Conservation (phyloP, 768 basidiomycete genomes). For the Tubosaeta sp. region DNA sequence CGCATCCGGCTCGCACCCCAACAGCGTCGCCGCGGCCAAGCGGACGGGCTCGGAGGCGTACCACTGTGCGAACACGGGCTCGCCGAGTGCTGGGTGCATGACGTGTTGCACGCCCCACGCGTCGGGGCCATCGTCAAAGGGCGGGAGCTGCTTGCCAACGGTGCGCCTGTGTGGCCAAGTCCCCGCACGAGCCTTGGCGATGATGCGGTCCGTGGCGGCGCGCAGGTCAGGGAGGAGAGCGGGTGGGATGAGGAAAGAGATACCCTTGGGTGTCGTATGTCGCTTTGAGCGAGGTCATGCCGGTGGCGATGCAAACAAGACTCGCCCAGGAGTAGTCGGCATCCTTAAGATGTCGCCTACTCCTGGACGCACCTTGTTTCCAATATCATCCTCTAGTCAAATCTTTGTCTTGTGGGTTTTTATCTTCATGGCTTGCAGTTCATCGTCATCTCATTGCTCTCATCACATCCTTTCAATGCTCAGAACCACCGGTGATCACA, state of each 20-base stretch:
- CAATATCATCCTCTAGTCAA: background rate
- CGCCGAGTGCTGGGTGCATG: constrained; percentile 71
- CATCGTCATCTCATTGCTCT: background rate
- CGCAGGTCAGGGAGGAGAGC: constrained; percentile 38
- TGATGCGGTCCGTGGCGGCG: constrained; percentile 47
- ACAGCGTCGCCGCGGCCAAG: constrained; percentile 38
- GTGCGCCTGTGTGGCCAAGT: constrained; percentile 63
- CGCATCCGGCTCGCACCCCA: constrained; percentile 52
- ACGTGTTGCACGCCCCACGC: constrained; percentile 80
- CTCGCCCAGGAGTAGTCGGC: background rate
- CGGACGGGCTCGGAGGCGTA: constrained; percentile 56
- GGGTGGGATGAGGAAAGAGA: constrained; percentile 49
- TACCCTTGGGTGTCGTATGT: constrained; percentile 61
- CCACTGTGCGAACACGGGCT: constrained; percentile 59
- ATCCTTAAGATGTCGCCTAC: background rate
- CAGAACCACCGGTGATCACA: background rate
- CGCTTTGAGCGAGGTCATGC: constrained; percentile 28
- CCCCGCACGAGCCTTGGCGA: constrained; percentile 53
- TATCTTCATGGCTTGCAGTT: background rate
- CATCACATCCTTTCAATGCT: no score
- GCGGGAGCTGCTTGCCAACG: constrained; percentile 78
- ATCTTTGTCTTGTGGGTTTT: background rate
- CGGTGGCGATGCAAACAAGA: background rate
- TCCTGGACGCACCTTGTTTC: background rate
- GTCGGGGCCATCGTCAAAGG: constrained; percentile 60